phyloP scores from a whole-genome alignment of 2,329 filamentous ascomycete genomes.

The Penicillium corylophilum region DNA sequence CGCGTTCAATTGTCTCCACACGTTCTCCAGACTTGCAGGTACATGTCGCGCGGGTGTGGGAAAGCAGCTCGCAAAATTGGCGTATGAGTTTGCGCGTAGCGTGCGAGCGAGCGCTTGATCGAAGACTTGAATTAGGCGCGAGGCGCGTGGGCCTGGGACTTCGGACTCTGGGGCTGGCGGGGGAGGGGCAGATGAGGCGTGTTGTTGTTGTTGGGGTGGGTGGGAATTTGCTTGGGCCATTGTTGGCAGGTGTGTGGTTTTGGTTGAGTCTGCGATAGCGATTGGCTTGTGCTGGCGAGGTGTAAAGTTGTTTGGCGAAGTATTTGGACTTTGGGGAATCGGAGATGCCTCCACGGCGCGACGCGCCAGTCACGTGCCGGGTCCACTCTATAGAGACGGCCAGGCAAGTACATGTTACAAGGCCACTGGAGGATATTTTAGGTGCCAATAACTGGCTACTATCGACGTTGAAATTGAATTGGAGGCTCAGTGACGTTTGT shows the following conservation, averaged over 20 bases:
- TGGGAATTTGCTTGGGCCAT: conserved; percentile 24
- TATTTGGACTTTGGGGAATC: conserved; percentile 8
- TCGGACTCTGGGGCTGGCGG: conserved; percentile 47
- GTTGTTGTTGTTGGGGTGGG: conserved; percentile 10
- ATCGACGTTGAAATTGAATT: not conserved
- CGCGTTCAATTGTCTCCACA: conserved; percentile 59
- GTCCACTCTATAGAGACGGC: not conserved
- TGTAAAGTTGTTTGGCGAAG: conserved; percentile 5
- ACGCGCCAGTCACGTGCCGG: conserved; percentile 26
- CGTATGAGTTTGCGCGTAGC: conserved; percentile 60
- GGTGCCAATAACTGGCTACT: not conserved
- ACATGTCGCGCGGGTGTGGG: conserved; percentile 61
- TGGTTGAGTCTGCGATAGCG: not conserved
- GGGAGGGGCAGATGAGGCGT: conserved; percentile 47
- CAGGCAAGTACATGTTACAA: too few relatives aligned
- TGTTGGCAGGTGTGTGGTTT: conserved; percentile 1
- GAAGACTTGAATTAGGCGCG: conserved; percentile 61
- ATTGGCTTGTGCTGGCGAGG: not conserved
- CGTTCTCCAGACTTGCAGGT: conserved; percentile 54
- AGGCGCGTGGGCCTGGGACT: conserved; percentile 59
- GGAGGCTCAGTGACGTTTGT: too few relatives aligned
- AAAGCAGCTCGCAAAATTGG: conserved; percentile 63
- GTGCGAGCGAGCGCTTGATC: conserved; percentile 59
- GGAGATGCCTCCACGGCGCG: conserved; percentile 4
- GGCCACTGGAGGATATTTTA: too few relatives aligned